Base-by-base conservation (phyloP, 2,329 filamentous ascomycete genomes). In the Calycina herbarum region DNA sequence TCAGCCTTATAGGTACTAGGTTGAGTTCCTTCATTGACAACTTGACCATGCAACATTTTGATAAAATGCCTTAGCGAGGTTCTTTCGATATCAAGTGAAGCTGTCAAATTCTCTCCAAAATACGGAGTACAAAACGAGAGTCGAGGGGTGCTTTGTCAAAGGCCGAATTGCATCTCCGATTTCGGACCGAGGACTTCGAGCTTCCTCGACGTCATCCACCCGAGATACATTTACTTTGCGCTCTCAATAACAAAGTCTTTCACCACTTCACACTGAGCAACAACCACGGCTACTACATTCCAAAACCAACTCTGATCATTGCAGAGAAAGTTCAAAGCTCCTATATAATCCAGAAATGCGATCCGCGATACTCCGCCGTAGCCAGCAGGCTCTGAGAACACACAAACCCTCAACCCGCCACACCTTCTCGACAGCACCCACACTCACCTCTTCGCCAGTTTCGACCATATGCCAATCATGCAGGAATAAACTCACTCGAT, bases 381-480 rank as follows among this genome's bases (percentile, higher is more conserved):
- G 33, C 24, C 67, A 57, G 17, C 57, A 64, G 45, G 59, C 62
- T 35, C 54, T 63, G 15, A 63, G 51, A 13, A 62, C 56, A 11
- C 62, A 24, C 24, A 58, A 63, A 64, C 31, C 54, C 58, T 33
- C 63, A 54, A 66, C 59, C 10, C 67, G 65, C 56, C 67, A 66
- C 48, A 69, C 24, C 57, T 61, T 69, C 59, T 60, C 61, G 8
- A 63, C 63, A 4, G 29, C 2, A 15, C 35, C 42, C 48, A 58
- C 57, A 48, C 15, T 31, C 57, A 33, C 31, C 17, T 54, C 64
- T 24, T 33, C n/a, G 13, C 33, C 60, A 17, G 33, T 11, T 7
- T 24, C 60, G 24, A n/a, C 56, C 27, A 33, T 65, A 24, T 70
- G 67, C 59, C 63, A 64, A n/a, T 38, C 38, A 65, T 68, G 67